Evolutionary conservation across 2,329 filamentous ascomycete species (phyloP), one percentile per base, ranked within the genome.

Genomic region (Fusarium liriodendri): DNA sequence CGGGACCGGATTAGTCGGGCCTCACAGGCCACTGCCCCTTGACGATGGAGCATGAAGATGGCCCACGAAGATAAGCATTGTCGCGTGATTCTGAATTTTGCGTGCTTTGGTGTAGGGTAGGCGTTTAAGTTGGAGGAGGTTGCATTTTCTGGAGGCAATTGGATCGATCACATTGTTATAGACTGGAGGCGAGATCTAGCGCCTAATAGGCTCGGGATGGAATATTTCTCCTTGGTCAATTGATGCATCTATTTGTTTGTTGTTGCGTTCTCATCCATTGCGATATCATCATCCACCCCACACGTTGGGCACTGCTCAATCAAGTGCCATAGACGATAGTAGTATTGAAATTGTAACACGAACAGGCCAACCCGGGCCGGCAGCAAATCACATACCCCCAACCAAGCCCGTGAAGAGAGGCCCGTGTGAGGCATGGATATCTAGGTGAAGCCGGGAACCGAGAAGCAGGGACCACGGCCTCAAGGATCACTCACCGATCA

Each of bases 51-150:
- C n/a, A 35, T 52, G 16, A 52, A 66, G 63, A 61, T 50, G 47
- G 22, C 38, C 29, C 35, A 35, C 22, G 16, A 52, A 66, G 63
- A 66, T 66, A 66, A 66, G 52, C 25, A 52, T 50, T 66, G 25
- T 66, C 42, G 54, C 45, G 63, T 66, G 63, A 64, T 64, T 33
- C 25, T 14, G 27, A 6, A 14, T 20, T 55, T 66, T 33, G 22
- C 25, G 18, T 55, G 11, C 27, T 50, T 16, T 14, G 6, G 35
- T 66, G n/a, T 54, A 66, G 64, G 64, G 64, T 66, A 66, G 16
- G 57, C 27, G 25, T 6, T 38, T 35, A 1, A 16, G 10, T 20
- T 4, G 10, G 29, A 58, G 20, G 55, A 38, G 55, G 22, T 58
- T 58, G 33, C 20, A 27, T 37, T 22, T 58, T n/a, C 20, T 40